A percentile compares a stretch with the other conserved stretches of the same genome.
Conservation (phyloP, 2,329 filamentous ascomycete genomes). For the Phialophora chinensis region DNA sequence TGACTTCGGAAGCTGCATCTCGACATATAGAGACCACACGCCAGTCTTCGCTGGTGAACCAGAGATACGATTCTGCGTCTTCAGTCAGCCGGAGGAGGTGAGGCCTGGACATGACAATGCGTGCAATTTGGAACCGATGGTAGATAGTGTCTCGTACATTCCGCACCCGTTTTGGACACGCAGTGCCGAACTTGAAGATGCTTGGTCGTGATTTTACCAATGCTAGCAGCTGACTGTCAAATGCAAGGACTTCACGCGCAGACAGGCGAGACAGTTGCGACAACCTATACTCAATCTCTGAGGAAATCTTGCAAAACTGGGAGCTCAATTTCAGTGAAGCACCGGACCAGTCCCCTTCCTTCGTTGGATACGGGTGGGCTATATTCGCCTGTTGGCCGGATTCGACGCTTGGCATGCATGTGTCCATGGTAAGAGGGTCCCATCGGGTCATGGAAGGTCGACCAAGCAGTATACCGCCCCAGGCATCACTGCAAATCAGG, state of each 20-base stretch:
- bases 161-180: conserved; percentile 10
- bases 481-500: conserved; percentile 18
- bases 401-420: conserved; percentile 4
- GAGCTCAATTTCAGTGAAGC: conserved; percentile 11
- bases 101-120: conserved; percentile 16
- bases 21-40: conserved; percentile 15
- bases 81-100: conserved; percentile 21
- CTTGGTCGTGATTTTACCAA: conserved; percentile 11
- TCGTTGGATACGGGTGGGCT: not conserved
- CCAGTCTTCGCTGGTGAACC: conserved; percentile 20
- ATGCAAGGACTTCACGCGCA: conserved; percentile 10
- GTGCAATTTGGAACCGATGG: conserved; percentile 6
- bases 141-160: conserved; percentile 9
- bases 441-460: conserved; percentile 19
- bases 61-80: not conserved
- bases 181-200: not conserved
- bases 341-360: conserved; percentile 7
- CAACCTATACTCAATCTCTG: conserved; percentile 7
- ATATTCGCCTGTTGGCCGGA: not conserved
- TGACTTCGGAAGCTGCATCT: conserved; percentile 3
- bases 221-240: conserved; percentile 4
- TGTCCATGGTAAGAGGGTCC: conserved; percentile 25
- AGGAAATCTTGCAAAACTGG: conserved; percentile 17
- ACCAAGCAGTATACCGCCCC: conserved; percentile 16
- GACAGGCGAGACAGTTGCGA: conserved; percentile 14